Percentiles rank a stretch among this genome's conserved stretches.
Evolutionary conservation across 495 filamentous ascomycete genomes (phyloP).

Genomic region (Darksidea phi): DNA sequence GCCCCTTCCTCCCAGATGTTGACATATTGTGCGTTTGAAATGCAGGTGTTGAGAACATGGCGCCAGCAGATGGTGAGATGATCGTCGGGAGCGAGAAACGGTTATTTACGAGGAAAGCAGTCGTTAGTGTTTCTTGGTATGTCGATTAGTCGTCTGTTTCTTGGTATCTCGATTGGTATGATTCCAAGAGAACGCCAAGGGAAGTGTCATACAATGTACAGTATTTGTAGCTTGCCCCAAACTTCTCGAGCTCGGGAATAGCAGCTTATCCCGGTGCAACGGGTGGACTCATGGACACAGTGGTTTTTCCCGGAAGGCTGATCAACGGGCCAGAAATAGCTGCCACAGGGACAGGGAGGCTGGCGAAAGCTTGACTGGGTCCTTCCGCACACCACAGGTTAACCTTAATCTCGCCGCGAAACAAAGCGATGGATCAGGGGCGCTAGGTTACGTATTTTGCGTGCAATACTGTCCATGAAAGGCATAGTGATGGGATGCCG

Average conservation of each 20-base stretch:
- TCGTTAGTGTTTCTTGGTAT: constrained; percentile 1
- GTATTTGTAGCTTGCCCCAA: constrained; percentile 4
- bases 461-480: background rate
- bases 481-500: background rate
- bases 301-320: constrained; percentile 27
- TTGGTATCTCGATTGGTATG: constrained; percentile 16
- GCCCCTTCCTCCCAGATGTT: constrained; percentile 12
- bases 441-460: background rate
- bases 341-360: background rate
- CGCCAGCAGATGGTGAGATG: constrained; percentile 13
- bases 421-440: constrained; percentile 17
- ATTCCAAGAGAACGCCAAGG: constrained; percentile 3
- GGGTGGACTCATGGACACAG: background rate
- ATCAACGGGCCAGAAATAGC: constrained; percentile 24
- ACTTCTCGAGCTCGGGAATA: background rate
- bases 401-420: constrained; percentile 26
- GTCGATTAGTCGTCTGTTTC: constrained; percentile 7
- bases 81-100: background rate
- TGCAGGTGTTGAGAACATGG: constrained; percentile 7
- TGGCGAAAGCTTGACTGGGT: constrained; percentile 6
- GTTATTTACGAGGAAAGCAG: background rate
- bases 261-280: background rate
- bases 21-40: background rate
- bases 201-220: background rate
- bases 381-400: constrained; percentile 9